A percentile compares a stretch with the other conserved stretches of the same genome.
phyloP scores from a whole-genome alignment of 495 filamentous ascomycete species.

The Wilcoxina mikolae region DNA sequence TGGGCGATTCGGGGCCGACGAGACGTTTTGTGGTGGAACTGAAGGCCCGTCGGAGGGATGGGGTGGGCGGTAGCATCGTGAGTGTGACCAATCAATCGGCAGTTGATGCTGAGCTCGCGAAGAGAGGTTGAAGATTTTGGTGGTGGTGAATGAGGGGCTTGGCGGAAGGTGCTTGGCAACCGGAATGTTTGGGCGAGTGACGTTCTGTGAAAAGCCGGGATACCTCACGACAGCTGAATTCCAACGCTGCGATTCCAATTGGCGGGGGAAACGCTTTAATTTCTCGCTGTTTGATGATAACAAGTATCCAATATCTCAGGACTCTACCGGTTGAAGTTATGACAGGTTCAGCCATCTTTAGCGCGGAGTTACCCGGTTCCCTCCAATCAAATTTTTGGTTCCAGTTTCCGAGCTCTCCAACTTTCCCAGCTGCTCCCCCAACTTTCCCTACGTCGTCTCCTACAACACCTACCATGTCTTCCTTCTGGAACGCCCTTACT shows the following conservation, averaged over 20 bases:
- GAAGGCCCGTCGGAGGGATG: constrained; percentile 31
- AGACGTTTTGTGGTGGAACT: constrained; percentile 29
- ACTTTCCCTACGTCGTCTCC: neutral
- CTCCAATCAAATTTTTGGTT: constrained; percentile 1
- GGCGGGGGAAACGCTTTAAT: no score
- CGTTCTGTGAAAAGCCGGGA: neutral
- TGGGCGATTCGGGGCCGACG: constrained; percentile 52
- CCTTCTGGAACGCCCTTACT: constrained; percentile 21
- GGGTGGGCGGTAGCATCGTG: constrained; percentile 13
- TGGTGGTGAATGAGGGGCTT: neutral
- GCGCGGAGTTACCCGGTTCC: neutral
- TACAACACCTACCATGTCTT: constrained; percentile 13
- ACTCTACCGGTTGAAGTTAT: no score
- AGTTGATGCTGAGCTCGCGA: neutral
- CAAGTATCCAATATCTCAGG: no score
- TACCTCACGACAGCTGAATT: neutral
- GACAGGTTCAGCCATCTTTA: no score
- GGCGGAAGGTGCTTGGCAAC: neutral
- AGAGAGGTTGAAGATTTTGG: neutral
- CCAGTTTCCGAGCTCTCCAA: neutral
- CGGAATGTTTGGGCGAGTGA: neutral
- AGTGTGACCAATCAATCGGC: neutral
- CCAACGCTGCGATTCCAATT: no score
- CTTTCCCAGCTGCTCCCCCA: no score
- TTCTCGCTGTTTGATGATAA: no score